Evolutionary conservation across 805 yeast genomes (phyloP).

Genomic region (Komagataella kurtzmanii): DNA sequence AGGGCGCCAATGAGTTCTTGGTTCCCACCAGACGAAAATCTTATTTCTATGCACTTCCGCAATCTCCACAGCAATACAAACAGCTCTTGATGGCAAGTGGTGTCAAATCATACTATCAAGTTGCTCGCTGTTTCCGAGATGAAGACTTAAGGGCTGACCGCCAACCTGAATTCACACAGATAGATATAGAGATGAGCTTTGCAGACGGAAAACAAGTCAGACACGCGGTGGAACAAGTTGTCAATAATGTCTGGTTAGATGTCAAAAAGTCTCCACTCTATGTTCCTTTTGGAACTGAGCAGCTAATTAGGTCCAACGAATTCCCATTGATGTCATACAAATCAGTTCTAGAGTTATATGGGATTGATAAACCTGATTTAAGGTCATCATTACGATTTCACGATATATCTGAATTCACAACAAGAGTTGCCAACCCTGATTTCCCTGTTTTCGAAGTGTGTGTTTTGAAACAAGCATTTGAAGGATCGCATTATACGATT

Average conservation of each 20-base stretch:
- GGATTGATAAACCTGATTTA: slow-evolving; percentile 92
- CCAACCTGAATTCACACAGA: slow-evolving; percentile 95
- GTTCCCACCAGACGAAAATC: slow-evolving; percentile 70
- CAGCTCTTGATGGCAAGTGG: slow-evolving; percentile 94
- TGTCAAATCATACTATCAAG: slow-evolving; percentile 70
- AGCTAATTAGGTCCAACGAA: slow-evolving; percentile 16
- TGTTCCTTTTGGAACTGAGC: slow-evolving; percentile 18
- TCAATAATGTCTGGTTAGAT: slow-evolving; percentile 40
- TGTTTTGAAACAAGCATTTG: slow-evolving; percentile 38
- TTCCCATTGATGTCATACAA: slow-evolving; percentile 43
- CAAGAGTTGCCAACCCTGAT: slow-evolving; percentile 14
- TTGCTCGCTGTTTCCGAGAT: slow-evolving; percentile 91
- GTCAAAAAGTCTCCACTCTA: slow-evolving; percentile 27
- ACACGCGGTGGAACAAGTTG: slow-evolving; percentile 42
- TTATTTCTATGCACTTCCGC: slow-evolving; percentile 81
- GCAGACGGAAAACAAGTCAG: slow-evolving; percentile 58
- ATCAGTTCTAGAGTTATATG: slow-evolving; percentile 62
- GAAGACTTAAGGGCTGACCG: slow-evolving; percentile 91
- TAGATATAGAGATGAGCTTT: slow-evolving; percentile 92
- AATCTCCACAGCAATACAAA: slow-evolving; percentile 95
- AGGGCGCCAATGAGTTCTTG: slow-evolving; percentile 91
- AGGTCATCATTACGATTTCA: slow-evolving; percentile 43
- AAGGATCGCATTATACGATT: slow-evolving; percentile 16
- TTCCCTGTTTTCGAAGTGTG: slow-evolving; percentile 71
- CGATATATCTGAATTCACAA: slow-evolving; percentile 27